Evolutionary conservation across 306 rosid species (phyloP).

Genomic region (Corylus americana): DNA sequence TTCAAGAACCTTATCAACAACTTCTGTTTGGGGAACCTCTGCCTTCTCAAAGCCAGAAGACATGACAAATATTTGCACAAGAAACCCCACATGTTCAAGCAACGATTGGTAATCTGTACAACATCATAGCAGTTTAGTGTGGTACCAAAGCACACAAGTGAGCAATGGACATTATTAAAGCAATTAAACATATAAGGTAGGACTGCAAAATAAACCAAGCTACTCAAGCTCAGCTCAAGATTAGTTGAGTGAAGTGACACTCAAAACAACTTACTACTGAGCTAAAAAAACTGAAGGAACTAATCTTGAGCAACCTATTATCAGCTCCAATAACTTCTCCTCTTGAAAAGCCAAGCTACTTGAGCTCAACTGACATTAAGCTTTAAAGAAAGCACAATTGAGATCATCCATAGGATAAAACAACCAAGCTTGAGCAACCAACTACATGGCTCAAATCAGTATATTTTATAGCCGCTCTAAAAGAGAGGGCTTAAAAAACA

Average conservation of each 20-base stretch:
- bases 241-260: neutral
- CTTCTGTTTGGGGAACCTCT: constrained; percentile 42
- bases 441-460: neutral
- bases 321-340: constrained; percentile 4
- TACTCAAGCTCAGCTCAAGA: constrained; percentile 4
- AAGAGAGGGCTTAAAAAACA: neutral
- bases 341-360: neutral
- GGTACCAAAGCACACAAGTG: constrained; percentile 5
- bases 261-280: neutral
- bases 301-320: constrained; percentile 9
- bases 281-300: neutral
- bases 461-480: neutral
- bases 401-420: neutral
- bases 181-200: neutral
- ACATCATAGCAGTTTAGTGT: constrained; percentile 20
- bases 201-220: constrained; percentile 2
- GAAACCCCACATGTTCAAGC: constrained; percentile 53
- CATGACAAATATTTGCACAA: constrained; percentile 43
- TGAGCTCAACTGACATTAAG: neutral
- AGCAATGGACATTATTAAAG: neutral
- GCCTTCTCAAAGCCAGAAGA: constrained; percentile 39
- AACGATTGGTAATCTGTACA: constrained; percentile 63
- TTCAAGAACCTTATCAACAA: constrained; percentile 56
- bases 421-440: neutral
- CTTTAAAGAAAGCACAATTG: neutral